These are phyloP conservation scores for Iberis pinnata DNA, from an alignment of 345 rosid genomes.

Conservation along the genomic window DNA sequence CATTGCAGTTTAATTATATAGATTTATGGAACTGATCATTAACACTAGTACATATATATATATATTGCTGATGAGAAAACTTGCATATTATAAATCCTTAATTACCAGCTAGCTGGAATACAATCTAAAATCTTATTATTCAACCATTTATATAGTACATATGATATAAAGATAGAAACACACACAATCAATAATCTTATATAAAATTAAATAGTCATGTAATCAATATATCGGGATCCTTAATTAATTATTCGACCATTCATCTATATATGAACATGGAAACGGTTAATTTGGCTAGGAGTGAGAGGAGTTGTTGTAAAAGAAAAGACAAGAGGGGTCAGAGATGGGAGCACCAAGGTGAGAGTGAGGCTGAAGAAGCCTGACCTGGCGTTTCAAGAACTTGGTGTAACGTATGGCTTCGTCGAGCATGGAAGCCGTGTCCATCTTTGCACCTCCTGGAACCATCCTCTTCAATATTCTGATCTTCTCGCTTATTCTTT, in stretches of 20 bases:
- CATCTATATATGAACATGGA: too few species aligned
- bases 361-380: constrained; percentile 48
- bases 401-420: constrained; percentile 91
- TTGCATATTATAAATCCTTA: too few species aligned
- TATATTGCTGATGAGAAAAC: too few species aligned
- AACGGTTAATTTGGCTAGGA: not conserved
- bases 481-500: constrained; percentile 89
- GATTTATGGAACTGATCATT: too few species aligned
- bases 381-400: constrained; percentile 83
- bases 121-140: constrained; percentile 9
- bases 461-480: constrained; percentile 82
- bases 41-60: too few species aligned
- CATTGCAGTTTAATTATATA: too few species aligned
- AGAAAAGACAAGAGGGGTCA: constrained; percentile 25
- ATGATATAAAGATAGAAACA: too few species aligned
- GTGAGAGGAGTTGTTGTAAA: constrained; percentile 11
- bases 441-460: constrained; percentile 92
- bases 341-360: constrained; percentile 25
- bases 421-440: constrained; percentile 93
- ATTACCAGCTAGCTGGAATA: too few species aligned
- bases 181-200: too few species aligned
- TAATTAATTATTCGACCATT: too few species aligned
- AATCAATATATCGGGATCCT: too few species aligned
- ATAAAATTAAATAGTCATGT: too few species aligned
- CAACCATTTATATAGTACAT: not conserved